Percentiles rank a stretch among this genome's conserved stretches.
Conservation (phyloP, 2,329 filamentous ascomycete genomes). For the Didymella glomerata region DNA sequence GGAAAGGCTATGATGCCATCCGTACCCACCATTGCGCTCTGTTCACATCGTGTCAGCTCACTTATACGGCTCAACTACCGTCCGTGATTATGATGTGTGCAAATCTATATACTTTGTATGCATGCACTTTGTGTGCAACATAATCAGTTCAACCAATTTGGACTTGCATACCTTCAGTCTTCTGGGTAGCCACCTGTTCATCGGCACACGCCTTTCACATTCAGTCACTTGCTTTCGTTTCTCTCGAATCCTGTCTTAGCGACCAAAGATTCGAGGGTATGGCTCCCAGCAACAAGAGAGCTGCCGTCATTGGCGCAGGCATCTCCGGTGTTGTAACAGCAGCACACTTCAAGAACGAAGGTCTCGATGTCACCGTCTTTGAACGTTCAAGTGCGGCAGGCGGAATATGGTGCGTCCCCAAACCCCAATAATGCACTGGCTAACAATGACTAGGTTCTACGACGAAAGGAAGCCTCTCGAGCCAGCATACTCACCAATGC, state of each 20-base stretch:
- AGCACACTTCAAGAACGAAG: slow-evolving; percentile 46
- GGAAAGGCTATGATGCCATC: slow-evolving; percentile 34
- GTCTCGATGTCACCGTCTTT: slow-evolving; percentile 61
- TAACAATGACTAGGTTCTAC: slow-evolving; percentile 52
- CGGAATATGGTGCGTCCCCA: slow-evolving; percentile 61
- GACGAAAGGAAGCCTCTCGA: slow-evolving; percentile 60
- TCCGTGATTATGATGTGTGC: background rate
- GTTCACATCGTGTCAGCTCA: background rate
- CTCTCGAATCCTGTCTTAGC: no score
- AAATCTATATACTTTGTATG: background rate
- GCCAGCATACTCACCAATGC: slow-evolving; percentile 55
- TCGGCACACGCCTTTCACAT: background rate
- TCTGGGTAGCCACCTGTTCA: background rate
- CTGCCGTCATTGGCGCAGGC: slow-evolving; percentile 50
- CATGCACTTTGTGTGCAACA: background rate
- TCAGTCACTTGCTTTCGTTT: background rate
- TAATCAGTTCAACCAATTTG: background rate
- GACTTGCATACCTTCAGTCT: background rate
- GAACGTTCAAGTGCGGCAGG: slow-evolving; percentile 63
- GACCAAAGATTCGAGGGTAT: slow-evolving; percentile 6
- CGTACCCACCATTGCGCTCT: slow-evolving; percentile 28
- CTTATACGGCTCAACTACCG: background rate
- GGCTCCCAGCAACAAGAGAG: slow-evolving; percentile 23
- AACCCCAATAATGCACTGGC: background rate
- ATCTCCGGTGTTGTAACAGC: slow-evolving; percentile 50